A percentile compares a stretch with the other conserved stretches of the same genome.
Conservation (phyloP, 2,329 filamentous ascomycete species). For the Metarhizium guizhouense region DNA sequence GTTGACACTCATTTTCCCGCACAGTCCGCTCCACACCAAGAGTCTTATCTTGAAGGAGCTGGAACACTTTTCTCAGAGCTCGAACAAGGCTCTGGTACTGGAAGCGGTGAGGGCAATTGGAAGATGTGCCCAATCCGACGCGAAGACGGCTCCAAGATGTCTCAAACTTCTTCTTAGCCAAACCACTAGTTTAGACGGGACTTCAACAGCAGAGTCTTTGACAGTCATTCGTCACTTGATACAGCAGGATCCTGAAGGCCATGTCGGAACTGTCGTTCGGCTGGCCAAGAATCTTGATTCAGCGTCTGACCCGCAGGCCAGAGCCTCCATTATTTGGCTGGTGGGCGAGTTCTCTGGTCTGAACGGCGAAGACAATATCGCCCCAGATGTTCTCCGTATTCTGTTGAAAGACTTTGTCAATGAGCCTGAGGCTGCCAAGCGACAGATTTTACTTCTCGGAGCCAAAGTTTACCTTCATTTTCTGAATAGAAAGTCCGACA, state of each 20-base stretch:
- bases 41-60: constrained; percentile 85
- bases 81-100: constrained; percentile 67
- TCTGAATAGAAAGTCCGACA: constrained; percentile 54
- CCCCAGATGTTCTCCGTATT: constrained; percentile 83
- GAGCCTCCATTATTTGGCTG: constrained; percentile 94
- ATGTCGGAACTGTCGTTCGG: constrained; percentile 77
- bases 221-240: constrained; percentile 95
- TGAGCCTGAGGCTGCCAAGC: constrained; percentile 78
- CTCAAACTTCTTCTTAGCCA: constrained; percentile 76
- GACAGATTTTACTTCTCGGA: constrained; percentile 84
- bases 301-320: constrained; percentile 75
- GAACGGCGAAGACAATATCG: constrained; percentile 78
- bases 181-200: constrained; percentile 80
- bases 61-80: constrained; percentile 78
- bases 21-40: constrained; percentile 66
- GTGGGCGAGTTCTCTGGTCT: constrained; percentile 87
- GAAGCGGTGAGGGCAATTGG: constrained; percentile 91
- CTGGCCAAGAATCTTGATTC: constrained; percentile 87
- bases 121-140: constrained; percentile 76
- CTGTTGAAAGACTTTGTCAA: constrained; percentile 75
- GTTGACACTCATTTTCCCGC: constrained; percentile 81
- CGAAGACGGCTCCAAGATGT: constrained; percentile 65
- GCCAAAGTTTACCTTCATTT: constrained; percentile 96
- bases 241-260: constrained; percentile 74
- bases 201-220: constrained; percentile 81